These are phyloP conservation scores for Yamadazyma dendronema DNA, from an alignment of 1,139 yeast species.

Conservation along the genomic window DNA sequence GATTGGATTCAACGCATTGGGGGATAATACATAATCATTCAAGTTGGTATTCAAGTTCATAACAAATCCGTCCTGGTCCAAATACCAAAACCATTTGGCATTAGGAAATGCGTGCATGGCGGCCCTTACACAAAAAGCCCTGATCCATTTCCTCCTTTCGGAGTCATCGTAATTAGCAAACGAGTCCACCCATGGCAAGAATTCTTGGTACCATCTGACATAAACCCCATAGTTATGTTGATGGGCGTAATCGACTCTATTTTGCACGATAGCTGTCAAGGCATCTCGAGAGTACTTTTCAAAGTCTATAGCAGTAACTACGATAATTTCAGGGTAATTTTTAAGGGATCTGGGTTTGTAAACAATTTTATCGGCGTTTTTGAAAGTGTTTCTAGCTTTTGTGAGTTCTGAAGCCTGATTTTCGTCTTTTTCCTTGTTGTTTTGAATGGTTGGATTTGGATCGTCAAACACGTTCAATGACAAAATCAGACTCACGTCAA, in stretches of 20 bases:
- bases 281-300: conserved; percentile 61
- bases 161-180: conserved; percentile 31
- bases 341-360: conserved; percentile 40
- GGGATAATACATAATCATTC: conserved; percentile 53
- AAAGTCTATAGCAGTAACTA: conserved; percentile 82
- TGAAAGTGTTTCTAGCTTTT: conserved; percentile 54
- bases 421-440: conserved; percentile 39
- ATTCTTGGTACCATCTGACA: conserved; percentile 81
- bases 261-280: conserved; percentile 67
- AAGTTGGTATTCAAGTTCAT: conserved; percentile 63
- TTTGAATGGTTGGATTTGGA: conserved; percentile 36
- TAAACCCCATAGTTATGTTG: conserved; percentile 73
- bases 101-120: conserved; percentile 87
- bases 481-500: conserved; percentile 29
- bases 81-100: conserved; percentile 80
- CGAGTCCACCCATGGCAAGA: conserved; percentile 55
- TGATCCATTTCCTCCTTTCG: conserved; percentile 56
- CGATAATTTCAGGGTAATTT: conserved; percentile 63
- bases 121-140: conserved; percentile 61
- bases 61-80: conserved; percentile 72
- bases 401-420: conserved; percentile 36
- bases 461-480: conserved; percentile 50
- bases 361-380: conserved; percentile 63
- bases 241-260: conserved; percentile 80
- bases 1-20: conserved; percentile 54